Percentiles rank a stretch among this genome's conserved stretches.
These are phyloP conservation scores for Microsporum ferrugineum DNA, from an alignment of 2,329 filamentous ascomycete species.

Conservation along the genomic window DNA sequence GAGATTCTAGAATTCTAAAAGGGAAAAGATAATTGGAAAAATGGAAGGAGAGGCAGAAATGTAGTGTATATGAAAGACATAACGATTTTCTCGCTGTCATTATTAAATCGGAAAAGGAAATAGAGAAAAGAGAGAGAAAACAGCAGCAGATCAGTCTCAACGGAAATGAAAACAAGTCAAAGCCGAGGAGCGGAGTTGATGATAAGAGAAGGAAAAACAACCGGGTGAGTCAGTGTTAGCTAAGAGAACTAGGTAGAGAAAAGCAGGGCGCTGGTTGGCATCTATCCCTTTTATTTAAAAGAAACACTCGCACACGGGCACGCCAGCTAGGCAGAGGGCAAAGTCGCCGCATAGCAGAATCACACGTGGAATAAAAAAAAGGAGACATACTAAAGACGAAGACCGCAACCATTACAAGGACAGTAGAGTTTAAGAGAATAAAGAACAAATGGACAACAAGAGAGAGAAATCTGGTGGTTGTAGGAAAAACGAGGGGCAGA, in stretches of 20 bases:
- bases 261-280: not conserved
- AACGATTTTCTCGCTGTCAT: not conserved
- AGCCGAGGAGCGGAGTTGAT: not conserved
- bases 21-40: not conserved
- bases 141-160: not conserved
- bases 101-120: not conserved
- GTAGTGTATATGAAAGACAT: not conserved
- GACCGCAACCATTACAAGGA: not conserved
- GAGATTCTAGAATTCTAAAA: not conserved
- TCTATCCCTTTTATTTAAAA: not conserved
- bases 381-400: not conserved
- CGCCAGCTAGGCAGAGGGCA: not conserved
- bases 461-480: conserved; percentile 2
- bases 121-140: not conserved
- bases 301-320: not conserved
- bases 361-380: not conserved
- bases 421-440: conserved; percentile 3
- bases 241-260: not conserved
- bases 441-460: conserved; percentile 8
- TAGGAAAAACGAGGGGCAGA: conserved; percentile 8
- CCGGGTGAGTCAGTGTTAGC: not conserved
- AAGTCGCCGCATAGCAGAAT: not conserved
- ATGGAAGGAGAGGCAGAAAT: not conserved
- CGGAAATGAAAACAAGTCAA: not conserved
- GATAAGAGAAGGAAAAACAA: not conserved